Percentiles rank a stretch among this genome's conserved stretches.
Evolutionary conservation across 805 yeast genomes (phyloP).

Genomic region (Cyberlindnera samutprakarnensis): DNA sequence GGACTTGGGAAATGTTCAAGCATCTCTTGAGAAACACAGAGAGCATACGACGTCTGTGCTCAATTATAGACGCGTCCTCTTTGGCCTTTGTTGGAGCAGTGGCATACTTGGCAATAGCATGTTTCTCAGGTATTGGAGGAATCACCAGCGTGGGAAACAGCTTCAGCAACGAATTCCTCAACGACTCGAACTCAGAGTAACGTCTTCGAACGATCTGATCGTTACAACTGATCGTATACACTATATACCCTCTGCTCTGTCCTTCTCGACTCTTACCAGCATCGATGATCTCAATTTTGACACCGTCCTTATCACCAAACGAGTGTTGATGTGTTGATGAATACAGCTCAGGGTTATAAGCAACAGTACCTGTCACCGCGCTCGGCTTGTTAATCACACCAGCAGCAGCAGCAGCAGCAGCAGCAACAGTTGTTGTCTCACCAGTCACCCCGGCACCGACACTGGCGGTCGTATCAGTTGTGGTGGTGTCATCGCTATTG

Average conservation of each 20-base stretch:
- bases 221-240: constrained; percentile 69
- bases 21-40: constrained; percentile 80
- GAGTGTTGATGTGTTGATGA: constrained; percentile 15
- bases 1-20: constrained; percentile 45
- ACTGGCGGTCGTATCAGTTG: neutral
- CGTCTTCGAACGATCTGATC: constrained; percentile 67
- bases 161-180: constrained; percentile 62
- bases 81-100: constrained; percentile 35
- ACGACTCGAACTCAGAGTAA: constrained; percentile 86
- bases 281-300: constrained; percentile 48
- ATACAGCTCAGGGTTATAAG: constrained; percentile 23
- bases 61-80: constrained; percentile 40
- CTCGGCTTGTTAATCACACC: too few species aligned
- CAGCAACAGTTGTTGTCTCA: too few species aligned
- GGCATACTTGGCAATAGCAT: constrained; percentile 42
- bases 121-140: constrained; percentile 93
- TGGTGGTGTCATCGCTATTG: too few species aligned
- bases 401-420: too few species aligned
- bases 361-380: constrained; percentile 14
- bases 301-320: constrained; percentile 13
- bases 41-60: constrained; percentile 71
- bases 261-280: constrained; percentile 87
- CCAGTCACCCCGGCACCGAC: too few species aligned
- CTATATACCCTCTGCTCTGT: constrained; percentile 65
- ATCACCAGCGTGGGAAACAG: constrained; percentile 75